These are phyloP conservation scores for Phalaenopsis aphrodite DNA, from an alignment of 106 monocot species.

Conservation along the genomic window DNA sequence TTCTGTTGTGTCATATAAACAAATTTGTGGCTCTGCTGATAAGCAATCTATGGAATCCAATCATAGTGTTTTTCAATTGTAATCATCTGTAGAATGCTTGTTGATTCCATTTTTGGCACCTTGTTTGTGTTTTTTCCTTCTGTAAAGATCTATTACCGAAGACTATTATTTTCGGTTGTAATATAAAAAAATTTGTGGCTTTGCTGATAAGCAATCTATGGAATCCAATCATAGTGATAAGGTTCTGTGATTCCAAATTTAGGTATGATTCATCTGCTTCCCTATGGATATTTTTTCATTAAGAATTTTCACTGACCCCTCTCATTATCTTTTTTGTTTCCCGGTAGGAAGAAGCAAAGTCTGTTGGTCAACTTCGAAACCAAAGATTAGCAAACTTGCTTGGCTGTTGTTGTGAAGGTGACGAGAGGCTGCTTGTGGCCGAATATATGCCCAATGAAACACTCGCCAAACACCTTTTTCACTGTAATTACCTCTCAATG, in stretches of 20 bases:
- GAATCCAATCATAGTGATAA: neutral
- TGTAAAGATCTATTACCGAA: neutral
- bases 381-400: conserved; percentile 79
- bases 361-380: conserved; percentile 78
- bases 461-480: conserved; percentile 94
- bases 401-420: conserved; percentile 91
- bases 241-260: neutral
- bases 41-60: neutral
- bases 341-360: conserved; percentile 79
- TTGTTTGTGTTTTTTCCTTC: too few species aligned
- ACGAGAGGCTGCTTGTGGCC: conserved; percentile 92
- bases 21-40: neutral
- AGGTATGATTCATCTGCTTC: neutral
- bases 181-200: neutral
- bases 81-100: neutral
- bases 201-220: neutral
- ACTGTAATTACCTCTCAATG: conserved; percentile 54
- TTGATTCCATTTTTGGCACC: too few species aligned
- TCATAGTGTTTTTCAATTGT: neutral
- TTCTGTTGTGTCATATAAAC: neutral
- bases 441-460: conserved; percentile 98
- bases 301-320: neutral
- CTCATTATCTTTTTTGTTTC: conserved; percentile 2
- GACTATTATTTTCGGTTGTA: neutral
- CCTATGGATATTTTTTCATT: neutral